These are phyloP conservation scores for Adenanthera pavonina DNA, from an alignment of 306 rosid species.

Conservation along the genomic window DNA sequence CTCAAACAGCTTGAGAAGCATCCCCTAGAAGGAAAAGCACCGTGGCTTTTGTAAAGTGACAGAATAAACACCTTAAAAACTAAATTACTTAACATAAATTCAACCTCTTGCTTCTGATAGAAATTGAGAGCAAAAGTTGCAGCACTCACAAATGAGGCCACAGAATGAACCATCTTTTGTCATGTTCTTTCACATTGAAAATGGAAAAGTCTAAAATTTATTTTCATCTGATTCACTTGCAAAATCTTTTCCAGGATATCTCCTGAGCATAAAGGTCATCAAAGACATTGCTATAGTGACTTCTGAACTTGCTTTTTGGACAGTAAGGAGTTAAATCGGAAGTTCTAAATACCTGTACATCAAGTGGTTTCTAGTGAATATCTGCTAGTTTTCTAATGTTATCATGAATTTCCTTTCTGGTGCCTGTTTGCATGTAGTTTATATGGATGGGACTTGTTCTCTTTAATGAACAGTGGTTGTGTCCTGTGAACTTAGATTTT, in stretches of 20 bases:
- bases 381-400: background rate
- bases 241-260: conserved; percentile 2
- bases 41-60: background rate
- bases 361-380: background rate
- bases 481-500: background rate
- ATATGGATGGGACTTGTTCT: background rate
- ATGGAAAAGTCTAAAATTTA: no score
- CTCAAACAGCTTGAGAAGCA: background rate
- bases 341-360: background rate
- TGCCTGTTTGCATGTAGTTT: background rate
- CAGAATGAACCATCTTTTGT: background rate
- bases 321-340: background rate
- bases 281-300: background rate
- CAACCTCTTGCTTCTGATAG: background rate
- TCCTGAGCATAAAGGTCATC: background rate
- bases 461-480: background rate
- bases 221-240: background rate
- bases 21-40: background rate
- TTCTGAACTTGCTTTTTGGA: background rate
- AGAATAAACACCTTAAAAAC: background rate
- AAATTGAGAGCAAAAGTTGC: background rate
- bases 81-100: background rate
- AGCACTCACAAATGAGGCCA: background rate
- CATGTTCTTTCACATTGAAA: background rate
- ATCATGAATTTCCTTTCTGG: background rate